Evolutionary conservation across 805 yeast genomes (phyloP), one percentile per base, ranked within the genome.

Genomic region (Kodamaea nitidulidarum): DNA sequence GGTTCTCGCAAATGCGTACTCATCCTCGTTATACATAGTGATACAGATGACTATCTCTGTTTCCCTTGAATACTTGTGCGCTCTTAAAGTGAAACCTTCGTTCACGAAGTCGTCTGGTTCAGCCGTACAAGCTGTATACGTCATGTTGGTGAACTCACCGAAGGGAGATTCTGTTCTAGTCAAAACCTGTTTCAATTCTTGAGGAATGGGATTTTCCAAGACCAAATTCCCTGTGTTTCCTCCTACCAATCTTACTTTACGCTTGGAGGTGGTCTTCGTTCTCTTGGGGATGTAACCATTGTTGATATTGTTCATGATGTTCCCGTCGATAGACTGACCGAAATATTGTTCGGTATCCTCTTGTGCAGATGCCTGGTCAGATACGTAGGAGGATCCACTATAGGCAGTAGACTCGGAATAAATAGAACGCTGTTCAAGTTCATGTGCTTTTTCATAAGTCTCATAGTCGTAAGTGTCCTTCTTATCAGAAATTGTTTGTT

Each of bases 1-100:
- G 0, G 98, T 95, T 64, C 98, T 78, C 1, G 97, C 87, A 58
- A 93, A 79, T 2, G 95, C 76, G 39, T 73, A 71, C 59, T 90
- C 96, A 60, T 87, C 95, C 64, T 93, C 99, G 55, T 93, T 93
- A 67, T 91, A 93, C 98, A 93, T 91, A 22, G 98, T 93, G 49
- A 93, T 78, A 63, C 98, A 90, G 37, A 93, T 77, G 32, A 85
- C 88, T 27, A 93, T 67, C 63, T 95, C 98, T 20, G 93, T 91
- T 53, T 88, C 96, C 57, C 98, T 79, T 48, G 85, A 87, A 56
- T 80, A 76, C 47, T 87, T 91, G 5, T 87, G 83, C 7, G 95
- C 84, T 51, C 98, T 76, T 36, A 93, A 66, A 2, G 90, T 81
- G 62, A 90, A 93, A 0, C 98, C 98, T 35, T 76, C 78, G 3